phyloP scores from a whole-genome alignment of 2,329 filamentous ascomycete genomes.

The Cytospora piceae region DNA sequence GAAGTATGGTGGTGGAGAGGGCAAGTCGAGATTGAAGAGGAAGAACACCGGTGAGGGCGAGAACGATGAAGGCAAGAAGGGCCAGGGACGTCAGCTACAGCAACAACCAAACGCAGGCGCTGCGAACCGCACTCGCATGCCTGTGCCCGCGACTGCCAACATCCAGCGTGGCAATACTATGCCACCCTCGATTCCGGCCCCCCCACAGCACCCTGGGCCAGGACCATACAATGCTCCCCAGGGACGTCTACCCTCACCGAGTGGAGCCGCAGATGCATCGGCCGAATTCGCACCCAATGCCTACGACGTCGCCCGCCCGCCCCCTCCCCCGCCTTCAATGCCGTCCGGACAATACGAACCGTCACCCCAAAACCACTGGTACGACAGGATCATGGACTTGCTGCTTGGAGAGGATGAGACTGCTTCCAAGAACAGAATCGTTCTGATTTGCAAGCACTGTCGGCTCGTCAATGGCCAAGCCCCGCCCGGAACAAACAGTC shows the following conservation, averaged over 20 bases:
- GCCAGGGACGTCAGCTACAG: conserved; percentile 5
- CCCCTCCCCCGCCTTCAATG: conserved; percentile 21
- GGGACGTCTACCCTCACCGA: conserved; percentile 32
- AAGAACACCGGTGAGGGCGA: conserved; percentile 34
- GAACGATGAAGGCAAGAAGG: conserved; percentile 30
- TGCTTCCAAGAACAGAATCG: conserved; percentile 85
- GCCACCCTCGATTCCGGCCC: conserved; percentile 36
- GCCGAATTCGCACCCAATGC: conserved; percentile 79
- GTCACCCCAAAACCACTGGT: conserved; percentile 70
- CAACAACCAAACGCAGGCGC: conserved; percentile 32
- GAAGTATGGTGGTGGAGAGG: conserved; percentile 80
- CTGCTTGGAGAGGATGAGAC: conserved; percentile 95
- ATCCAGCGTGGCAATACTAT: conserved; percentile 49
- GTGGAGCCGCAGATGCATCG: conserved; percentile 43
- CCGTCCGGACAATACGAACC: conserved; percentile 38
- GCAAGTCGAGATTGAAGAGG: conserved; percentile 44
- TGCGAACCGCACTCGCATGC: conserved; percentile 51
- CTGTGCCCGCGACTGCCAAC: conserved; percentile 66
- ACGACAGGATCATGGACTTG: conserved; percentile 89
- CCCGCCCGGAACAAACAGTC: conserved; percentile 77
- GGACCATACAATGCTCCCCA: conserved; percentile 28
- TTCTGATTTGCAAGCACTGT: conserved; percentile 80
- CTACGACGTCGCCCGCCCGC: conserved; percentile 43
- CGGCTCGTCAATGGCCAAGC: conserved; percentile 94
- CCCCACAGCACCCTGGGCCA: conserved; percentile 31